These are phyloP conservation scores for Globisporangium iwayamae DNA, from an alignment of 352 stramenopile species.

Conservation along the genomic window DNA sequence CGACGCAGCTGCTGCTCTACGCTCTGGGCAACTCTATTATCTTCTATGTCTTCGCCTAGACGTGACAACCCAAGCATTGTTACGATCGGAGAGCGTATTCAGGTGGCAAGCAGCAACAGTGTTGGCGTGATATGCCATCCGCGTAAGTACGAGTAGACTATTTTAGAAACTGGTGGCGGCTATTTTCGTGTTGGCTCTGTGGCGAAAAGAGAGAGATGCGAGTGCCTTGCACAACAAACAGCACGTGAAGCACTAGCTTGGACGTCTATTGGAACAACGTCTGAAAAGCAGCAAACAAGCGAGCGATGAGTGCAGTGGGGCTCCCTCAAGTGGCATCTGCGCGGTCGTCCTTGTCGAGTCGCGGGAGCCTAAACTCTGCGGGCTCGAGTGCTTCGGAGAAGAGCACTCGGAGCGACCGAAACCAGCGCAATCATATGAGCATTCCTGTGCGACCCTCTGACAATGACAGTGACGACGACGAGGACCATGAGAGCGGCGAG, in stretches of 20 bases:
- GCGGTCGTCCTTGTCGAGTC: conserved; percentile 35
- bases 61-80: neutral
- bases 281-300: neutral
- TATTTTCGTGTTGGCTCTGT: conserved; percentile 7
- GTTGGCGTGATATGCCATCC: neutral
- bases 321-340: conserved; percentile 47
- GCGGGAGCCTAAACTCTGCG: conserved; percentile 40
- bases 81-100: neutral
- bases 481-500: conserved; percentile 20
- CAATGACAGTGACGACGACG: conserved; percentile 4
- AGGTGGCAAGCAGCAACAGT: neutral
- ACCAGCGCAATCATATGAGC: conserved; percentile 18
- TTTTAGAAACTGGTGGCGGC: conserved; percentile 3
- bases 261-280: neutral
- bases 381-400: conserved; percentile 34
- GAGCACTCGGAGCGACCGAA: conserved; percentile 30
- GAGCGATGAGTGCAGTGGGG: conserved; percentile 45
- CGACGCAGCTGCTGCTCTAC: conserved; percentile 56
- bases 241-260: neutral
- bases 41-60: conserved; percentile 67
- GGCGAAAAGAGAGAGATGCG: neutral
- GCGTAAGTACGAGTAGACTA: conserved; percentile 10
- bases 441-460: neutral
- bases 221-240: neutral
- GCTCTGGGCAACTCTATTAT: conserved; percentile 65